Evolutionary conservation across 768 basidiomycete genomes (phyloP), one percentile per base, ranked within the genome.

Genomic region (Hygrophoropsis aurantiaca): DNA sequence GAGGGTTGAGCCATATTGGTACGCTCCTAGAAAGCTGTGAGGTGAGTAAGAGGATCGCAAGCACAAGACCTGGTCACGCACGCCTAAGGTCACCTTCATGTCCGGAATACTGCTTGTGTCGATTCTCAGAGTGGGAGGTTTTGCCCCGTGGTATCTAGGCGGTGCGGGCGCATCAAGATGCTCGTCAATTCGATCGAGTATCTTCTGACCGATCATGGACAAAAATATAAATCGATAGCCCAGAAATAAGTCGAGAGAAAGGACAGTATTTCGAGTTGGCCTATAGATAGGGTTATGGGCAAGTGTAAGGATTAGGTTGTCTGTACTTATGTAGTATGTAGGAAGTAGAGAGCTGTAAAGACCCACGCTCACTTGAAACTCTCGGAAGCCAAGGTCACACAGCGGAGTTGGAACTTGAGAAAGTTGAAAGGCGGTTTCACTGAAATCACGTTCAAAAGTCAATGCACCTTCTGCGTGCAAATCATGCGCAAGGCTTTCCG

Each of bases 201-300:
- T 53, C 53, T 47, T 56, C 41, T 51, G 62, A 56, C 58, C 65
- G 36, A 52, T 58, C 62, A 67, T 64, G 46, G 55, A 43, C 16
- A 51, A 41, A 24, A 42, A 49, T 46, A 52, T 34, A 26, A 27
- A 60, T 46, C 40, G 56, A 27, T 26, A 38, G 49, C 39, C 18
- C 32, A 35, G 27, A 42, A 42, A 38, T 30, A 30, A 30, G 27
- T 13, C 27, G 13, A 30, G 27, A 30, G 27, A 30, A 30, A 30
- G 27, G 27, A 30, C 27, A 30, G 27, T 30, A 30, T 30, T 30
- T 30, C 27, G 27, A 30, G 27, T 30, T 30, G 27, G 27, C 27
- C 27, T 30, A 30, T 30, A 30, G 27, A 30, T n/a, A n/a, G n/a
- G n/a, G n/a, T n/a, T n/a, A n/a, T n/a, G n/a, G n/a, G n/a, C n/a